phyloP scores from a whole-genome alignment of 306 rosid genomes.

The Spatholobus suberectus region DNA sequence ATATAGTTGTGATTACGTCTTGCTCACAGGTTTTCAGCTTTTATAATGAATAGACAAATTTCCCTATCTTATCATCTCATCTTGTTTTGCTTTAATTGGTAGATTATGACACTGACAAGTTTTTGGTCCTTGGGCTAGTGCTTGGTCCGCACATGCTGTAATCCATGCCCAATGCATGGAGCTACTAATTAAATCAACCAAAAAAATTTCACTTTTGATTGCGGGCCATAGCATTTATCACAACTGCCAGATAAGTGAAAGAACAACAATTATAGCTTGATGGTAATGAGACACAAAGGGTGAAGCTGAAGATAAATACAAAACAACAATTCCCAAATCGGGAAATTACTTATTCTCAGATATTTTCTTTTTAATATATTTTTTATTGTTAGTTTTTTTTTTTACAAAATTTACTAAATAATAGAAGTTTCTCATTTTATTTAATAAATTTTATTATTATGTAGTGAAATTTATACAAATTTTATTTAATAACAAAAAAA shows the following conservation, averaged over 20 bases:
- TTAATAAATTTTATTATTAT: no score
- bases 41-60: neutral
- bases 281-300: neutral
- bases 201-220: neutral
- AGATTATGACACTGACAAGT: neutral
- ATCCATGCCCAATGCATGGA: neutral
- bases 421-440: no score
- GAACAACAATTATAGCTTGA: no score
- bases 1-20: no score
- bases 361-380: neutral
- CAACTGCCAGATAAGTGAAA: no score
- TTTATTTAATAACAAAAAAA: no score
- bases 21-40: no score
- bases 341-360: no score
- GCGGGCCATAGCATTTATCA: neutral
- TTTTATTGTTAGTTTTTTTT: neutral
- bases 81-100: slow-evolving; percentile 6
- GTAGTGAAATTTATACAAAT: no score
- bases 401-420: no score
- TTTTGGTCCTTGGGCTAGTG: neutral
- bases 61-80: neutral
- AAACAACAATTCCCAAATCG: neutral
- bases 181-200: neutral
- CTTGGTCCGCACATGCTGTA: neutral
- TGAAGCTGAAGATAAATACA: neutral